phyloP scores from a whole-genome alignment of 2,329 filamentous ascomycete genomes.

The Atkinsonella hypoxylon region DNA sequence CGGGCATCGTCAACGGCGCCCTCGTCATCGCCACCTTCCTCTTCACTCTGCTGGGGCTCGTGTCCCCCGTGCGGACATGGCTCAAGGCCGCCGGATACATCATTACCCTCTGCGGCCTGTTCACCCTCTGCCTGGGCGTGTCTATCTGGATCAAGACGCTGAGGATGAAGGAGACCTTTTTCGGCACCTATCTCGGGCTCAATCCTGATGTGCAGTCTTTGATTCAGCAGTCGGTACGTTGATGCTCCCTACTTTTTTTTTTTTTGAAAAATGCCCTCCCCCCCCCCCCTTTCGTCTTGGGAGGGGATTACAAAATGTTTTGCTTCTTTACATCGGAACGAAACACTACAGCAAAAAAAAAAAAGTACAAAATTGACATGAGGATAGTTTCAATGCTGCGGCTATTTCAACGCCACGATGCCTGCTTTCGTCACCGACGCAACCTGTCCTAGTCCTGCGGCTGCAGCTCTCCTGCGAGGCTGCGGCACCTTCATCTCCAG shows the following conservation, averaged over 20 bases:
- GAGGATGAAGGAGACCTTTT: constrained; percentile 51
- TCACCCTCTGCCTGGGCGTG: constrained; percentile 54
- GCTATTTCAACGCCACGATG: constrained; percentile 60
- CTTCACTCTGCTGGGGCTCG: constrained; percentile 57
- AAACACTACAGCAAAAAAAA: not conserved
- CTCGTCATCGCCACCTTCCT: constrained; percentile 61
- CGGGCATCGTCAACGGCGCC: constrained; percentile 59
- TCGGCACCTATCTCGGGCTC: constrained; percentile 47
- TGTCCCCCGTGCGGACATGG: constrained; percentile 55
- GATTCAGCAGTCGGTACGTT: constrained; percentile 55
- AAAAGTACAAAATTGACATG: not conserved
- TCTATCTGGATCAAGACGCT: constrained; percentile 65
- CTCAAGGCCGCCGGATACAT: constrained; percentile 58
- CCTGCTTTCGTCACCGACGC: constrained; percentile 60
- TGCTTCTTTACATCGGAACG: too few species aligned
- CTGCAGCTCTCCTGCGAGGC: constrained; percentile 56
- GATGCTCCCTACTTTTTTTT: not conserved
- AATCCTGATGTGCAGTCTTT: constrained; percentile 47
- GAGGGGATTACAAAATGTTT: too few species aligned
- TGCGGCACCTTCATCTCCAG: constrained; percentile 56
- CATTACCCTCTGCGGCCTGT: constrained; percentile 47
- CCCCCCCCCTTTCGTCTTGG: too few species aligned
- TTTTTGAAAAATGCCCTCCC: too few species aligned
- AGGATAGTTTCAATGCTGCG: constrained; percentile 64
- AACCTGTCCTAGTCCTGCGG: constrained; percentile 56